Percentiles rank a stretch among this genome's conserved stretches.
phyloP scores from a whole-genome alignment of 2,329 filamentous ascomycete genomes.

The Acarospora socialis region DNA sequence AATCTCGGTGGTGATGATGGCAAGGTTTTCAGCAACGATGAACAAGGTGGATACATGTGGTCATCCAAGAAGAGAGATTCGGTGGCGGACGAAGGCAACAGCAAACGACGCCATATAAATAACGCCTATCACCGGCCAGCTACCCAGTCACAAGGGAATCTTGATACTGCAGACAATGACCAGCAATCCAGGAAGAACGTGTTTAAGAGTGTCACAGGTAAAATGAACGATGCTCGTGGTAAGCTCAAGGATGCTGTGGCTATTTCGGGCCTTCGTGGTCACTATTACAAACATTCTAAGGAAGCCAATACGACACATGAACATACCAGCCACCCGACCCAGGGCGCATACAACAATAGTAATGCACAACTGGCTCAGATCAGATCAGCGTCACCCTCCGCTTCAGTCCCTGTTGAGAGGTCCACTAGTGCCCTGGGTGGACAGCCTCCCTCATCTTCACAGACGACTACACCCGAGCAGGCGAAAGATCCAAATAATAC shows the following conservation, averaged over 20 bases:
- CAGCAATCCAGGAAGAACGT: slow-evolving; percentile 46
- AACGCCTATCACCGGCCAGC: too few relatives aligned
- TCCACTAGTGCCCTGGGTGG: too few relatives aligned
- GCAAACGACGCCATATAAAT: slow-evolving; percentile 34
- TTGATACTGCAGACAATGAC: slow-evolving; percentile 25
- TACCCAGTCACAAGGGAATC: slow-evolving; percentile 17
- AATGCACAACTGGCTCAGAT: neutral
- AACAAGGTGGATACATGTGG: slow-evolving; percentile 33
- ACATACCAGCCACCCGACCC: too few relatives aligned
- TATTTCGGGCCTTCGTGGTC: slow-evolving; percentile 24
- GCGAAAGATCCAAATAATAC: too few relatives aligned
- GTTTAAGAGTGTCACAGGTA: slow-evolving; percentile 66
- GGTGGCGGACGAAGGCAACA: slow-evolving; percentile 38
- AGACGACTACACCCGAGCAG: too few relatives aligned
- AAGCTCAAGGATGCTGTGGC: slow-evolving; percentile 79
- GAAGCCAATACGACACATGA: too few relatives aligned
- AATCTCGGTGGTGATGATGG: slow-evolving; percentile 23
- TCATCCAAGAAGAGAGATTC: slow-evolving; percentile 26
- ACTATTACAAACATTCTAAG: slow-evolving; percentile 25
- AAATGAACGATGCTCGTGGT: slow-evolving; percentile 65
- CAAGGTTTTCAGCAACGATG: slow-evolving; percentile 31
- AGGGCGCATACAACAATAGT: neutral
- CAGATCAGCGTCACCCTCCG: neutral
- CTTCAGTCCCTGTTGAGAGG: neutral
- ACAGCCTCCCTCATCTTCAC: too few relatives aligned